A percentile compares a stretch with the other conserved stretches of the same genome.
Evolutionary conservation across 148 eudicot genomes (phyloP).

Genomic region (Nepenthes gracilis): DNA sequence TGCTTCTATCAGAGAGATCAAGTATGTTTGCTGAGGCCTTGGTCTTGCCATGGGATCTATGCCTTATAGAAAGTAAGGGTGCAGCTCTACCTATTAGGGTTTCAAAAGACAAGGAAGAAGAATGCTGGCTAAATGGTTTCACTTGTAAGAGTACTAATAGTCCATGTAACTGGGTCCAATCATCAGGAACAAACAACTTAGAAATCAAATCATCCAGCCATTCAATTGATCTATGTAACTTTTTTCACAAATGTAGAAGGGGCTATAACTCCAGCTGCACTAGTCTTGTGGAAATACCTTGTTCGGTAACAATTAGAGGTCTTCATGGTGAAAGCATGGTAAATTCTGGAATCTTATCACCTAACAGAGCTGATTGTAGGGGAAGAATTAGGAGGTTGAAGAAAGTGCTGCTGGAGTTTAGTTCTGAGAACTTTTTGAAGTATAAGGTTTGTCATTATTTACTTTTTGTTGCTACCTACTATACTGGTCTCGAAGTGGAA

Average conservation of each 20-base stretch:
- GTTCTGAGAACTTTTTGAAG: conserved; percentile 35
- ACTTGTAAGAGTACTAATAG: conserved; percentile 40
- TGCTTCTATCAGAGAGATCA: conserved; percentile 22
- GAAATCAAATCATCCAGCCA: conserved; percentile 13
- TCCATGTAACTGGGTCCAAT: conserved; percentile 14
- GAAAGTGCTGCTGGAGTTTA: conserved; percentile 64
- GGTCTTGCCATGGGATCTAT: conserved; percentile 66
- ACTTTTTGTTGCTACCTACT: not conserved
- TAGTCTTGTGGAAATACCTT: conserved; percentile 33
- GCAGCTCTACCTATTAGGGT: conserved; percentile 5
- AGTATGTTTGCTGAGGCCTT: conserved; percentile 63
- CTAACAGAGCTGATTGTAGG: conserved; percentile 15
- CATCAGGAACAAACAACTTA: conserved; percentile 11
- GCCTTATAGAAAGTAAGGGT: conserved; percentile 20
- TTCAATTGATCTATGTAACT: conserved; percentile 3
- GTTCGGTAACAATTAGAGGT: conserved; percentile 22
- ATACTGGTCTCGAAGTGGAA: conserved; percentile 1
- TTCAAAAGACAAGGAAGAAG: conserved; percentile 13
- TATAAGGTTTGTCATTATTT: conserved; percentile 38
- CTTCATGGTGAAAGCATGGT: conserved; percentile 9
- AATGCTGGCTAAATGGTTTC: conserved; percentile 13
- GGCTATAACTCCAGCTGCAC: conserved; percentile 4
- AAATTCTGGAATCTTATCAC: conserved; percentile 21
- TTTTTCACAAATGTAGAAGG: conserved; percentile 14
- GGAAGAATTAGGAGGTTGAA: conserved; percentile 11